Conservation (phyloP, 129 eudicot genomes). For the Apium graveolens region DNA sequence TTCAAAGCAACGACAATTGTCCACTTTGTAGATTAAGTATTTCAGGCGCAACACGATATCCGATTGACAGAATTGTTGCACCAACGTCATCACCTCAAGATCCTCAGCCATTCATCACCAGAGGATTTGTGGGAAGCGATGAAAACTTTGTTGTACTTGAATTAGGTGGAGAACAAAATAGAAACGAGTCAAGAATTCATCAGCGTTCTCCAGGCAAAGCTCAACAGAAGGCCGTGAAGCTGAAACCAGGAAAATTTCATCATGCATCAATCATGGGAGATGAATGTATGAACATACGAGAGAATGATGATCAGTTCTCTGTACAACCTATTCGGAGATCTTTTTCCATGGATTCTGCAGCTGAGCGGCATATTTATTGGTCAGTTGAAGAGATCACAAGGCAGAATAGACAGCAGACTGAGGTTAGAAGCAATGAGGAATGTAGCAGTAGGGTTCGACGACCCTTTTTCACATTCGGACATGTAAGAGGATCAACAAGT, state of each 20-base stretch:
- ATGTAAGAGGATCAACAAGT: conserved; percentile 69
- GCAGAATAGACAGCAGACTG: conserved; percentile 25
- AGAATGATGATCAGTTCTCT: conserved; percentile 46
- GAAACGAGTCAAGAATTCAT: conserved; percentile 31
- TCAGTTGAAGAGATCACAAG: conserved; percentile 59
- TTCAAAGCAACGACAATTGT: conserved; percentile 76
- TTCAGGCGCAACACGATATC: conserved; percentile 43
- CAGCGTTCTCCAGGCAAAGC: conserved; percentile 40
- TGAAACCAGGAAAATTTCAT: conserved; percentile 41
- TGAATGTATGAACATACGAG: conserved; percentile 51
- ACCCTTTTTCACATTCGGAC: conserved; percentile 65
- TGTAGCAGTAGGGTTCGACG: conserved; percentile 49
- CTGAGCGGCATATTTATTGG: conserved; percentile 42
- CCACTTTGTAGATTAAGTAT: conserved; percentile 79
- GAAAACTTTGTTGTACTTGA: conserved; percentile 74
- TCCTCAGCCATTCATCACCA: conserved; percentile 23
- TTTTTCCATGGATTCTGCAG: conserved; percentile 92
- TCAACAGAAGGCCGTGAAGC: conserved; percentile 20
- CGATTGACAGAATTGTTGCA: conserved; percentile 48
- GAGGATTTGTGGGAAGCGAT: conserved; percentile 29
- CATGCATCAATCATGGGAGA: conserved; percentile 83
- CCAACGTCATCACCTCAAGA: conserved; percentile 92
- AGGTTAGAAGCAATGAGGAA: conserved; percentile 41
- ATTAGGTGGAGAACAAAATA: conserved; percentile 30
- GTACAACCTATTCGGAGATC: conserved; percentile 68